Percentiles rank a stretch among this genome's conserved stretches.
phyloP scores from a whole-genome alignment of 192 early-diverging fungal genomes.

The Allomyces arbusculus region DNA sequence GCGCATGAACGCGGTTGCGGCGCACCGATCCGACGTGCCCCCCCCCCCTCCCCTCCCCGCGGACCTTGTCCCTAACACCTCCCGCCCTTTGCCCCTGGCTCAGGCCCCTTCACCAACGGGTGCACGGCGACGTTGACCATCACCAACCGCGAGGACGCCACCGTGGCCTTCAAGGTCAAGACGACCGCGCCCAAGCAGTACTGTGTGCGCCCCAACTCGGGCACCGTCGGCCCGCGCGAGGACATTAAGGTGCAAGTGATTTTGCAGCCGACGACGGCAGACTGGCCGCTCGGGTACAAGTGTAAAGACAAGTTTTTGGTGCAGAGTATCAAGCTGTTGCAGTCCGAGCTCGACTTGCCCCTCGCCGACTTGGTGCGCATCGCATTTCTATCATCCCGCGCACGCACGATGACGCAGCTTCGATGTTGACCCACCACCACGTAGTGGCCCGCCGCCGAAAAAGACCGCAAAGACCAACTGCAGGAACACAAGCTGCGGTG shows the following conservation, averaged over 20 bases:
- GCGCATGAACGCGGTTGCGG: not conserved
- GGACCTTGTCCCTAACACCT: not conserved
- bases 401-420: not conserved
- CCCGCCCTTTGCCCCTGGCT: not conserved
- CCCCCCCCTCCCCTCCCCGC: no score
- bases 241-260: conserved; percentile 61
- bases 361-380: conserved; percentile 37
- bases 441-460: conserved; percentile 47
- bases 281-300: conserved; percentile 51
- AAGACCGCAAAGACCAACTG: conserved; percentile 33
- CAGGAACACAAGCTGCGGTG: conserved; percentile 51
- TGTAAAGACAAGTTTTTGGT: conserved; percentile 96
- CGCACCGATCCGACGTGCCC: not conserved
- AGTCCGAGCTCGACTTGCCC: conserved; percentile 38
- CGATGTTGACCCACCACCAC: not conserved
- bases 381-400: not conserved
- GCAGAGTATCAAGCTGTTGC: conserved; percentile 58
- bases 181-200: conserved; percentile 96
- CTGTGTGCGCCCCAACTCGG: conserved; percentile 85
- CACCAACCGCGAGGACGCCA: conserved; percentile 35
- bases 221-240: conserved; percentile 45
- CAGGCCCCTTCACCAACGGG: conserved; percentile 42
- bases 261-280: conserved; percentile 72
- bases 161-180: conserved; percentile 94
- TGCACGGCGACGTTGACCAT: conserved; percentile 34